phyloP scores from a whole-genome alignment of 106 monocot genomes.

The Platanthera guangdongensis region DNA sequence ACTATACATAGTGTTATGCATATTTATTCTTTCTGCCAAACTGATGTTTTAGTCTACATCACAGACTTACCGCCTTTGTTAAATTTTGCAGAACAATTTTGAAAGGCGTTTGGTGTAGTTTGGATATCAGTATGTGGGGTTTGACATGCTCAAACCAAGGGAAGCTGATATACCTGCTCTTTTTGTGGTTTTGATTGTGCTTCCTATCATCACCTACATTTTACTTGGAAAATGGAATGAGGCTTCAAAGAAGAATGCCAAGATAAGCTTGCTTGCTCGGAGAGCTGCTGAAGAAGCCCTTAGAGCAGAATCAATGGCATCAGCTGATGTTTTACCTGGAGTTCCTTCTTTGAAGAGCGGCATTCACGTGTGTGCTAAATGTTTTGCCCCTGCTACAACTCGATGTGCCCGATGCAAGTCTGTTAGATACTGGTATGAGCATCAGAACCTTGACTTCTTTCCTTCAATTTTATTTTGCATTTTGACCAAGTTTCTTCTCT shows the following conservation, averaged over 20 bases:
- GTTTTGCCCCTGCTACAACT: conserved; percentile 76
- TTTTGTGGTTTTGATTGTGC: conserved; percentile 70
- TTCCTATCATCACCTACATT: conserved; percentile 81
- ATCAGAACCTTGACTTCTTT: background rate
- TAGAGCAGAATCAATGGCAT: conserved; percentile 32
- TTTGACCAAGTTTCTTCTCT: background rate
- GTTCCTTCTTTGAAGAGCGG: conserved; percentile 20
- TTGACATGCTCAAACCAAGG: conserved; percentile 93
- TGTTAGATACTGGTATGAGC: conserved; percentile 83
- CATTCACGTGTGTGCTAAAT: conserved; percentile 67
- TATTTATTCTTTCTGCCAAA: background rate
- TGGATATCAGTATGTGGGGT: conserved; percentile 71
- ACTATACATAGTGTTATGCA: background rate
- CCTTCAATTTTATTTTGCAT: background rate
- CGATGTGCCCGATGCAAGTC: conserved; percentile 97
- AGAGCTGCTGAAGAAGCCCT: conserved; percentile 65
- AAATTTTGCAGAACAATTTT: conserved; percentile 4
- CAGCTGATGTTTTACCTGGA: conserved; percentile 30
- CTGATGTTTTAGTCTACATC: background rate
- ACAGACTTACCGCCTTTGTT: background rate
- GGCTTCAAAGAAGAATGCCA: conserved; percentile 52
- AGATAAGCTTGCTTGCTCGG: conserved; percentile 58
- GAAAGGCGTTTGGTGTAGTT: conserved; percentile 17
- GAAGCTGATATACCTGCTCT: conserved; percentile 90
- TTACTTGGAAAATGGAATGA: conserved; percentile 88